These are phyloP conservation scores for Leishmania braziliensis DNA, from an alignment of 208 protist species.

Conservation along the genomic window DNA sequence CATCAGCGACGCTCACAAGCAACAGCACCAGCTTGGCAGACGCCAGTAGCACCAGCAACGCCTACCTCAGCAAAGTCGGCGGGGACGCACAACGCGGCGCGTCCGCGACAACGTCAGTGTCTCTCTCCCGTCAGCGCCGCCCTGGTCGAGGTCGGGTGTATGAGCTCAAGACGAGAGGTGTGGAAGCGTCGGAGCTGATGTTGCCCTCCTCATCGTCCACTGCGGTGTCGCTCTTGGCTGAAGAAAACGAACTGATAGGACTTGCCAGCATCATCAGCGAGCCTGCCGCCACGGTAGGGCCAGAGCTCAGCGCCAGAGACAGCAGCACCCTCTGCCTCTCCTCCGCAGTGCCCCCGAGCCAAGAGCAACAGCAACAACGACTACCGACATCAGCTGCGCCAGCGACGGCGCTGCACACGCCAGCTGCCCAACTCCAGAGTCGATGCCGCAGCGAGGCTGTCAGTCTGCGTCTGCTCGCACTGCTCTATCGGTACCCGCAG, in stretches of 20 bases:
- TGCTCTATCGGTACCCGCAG: constrained; percentile 36
- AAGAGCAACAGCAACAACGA: neutral
- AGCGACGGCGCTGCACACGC: constrained; percentile 15
- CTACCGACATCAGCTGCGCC: neutral
- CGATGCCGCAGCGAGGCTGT: constrained; percentile 23
- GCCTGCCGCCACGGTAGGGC: neutral
- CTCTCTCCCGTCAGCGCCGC: neutral
- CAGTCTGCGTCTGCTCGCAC: constrained; percentile 35
- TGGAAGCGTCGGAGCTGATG: constrained; percentile 13
- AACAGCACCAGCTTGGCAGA: constrained; percentile 12
- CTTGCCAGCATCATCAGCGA: neutral
- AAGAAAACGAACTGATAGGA: neutral
- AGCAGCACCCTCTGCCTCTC: neutral
- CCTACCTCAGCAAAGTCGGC: neutral
- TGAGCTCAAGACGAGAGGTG: constrained; percentile 17
- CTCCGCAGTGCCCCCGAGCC: neutral
- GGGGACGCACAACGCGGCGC: neutral
- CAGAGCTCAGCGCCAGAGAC: neutral
- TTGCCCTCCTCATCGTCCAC: constrained; percentile 8
- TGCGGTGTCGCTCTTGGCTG: neutral
- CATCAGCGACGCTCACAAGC: neutral
- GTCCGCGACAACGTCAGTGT: neutral
- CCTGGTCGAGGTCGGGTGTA: neutral
- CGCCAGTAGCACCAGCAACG: constrained; percentile 4
- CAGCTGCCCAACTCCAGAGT: constrained; percentile 15